Evolutionary conservation across 202 grass and related monocot genomes (phyloP).

Genomic region (Carex arenaria): DNA sequence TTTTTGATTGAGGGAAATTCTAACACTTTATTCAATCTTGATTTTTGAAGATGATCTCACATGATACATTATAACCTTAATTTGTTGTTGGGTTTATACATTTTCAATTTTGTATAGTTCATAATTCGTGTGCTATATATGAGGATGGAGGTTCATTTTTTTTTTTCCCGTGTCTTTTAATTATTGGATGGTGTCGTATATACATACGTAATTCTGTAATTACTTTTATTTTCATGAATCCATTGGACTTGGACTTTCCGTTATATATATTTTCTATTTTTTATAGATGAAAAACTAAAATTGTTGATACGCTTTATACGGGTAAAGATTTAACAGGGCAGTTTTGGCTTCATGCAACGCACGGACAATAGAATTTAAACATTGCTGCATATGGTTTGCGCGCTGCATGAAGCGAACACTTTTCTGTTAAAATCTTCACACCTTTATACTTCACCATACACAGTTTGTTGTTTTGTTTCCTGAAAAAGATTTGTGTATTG

Average conservation of each 20-base stretch:
- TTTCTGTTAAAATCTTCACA: too few species aligned
- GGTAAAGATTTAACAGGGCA: too few species aligned
- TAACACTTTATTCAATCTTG: neutral
- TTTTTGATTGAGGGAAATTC: neutral
- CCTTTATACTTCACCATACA: neutral
- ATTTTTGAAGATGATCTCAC: neutral
- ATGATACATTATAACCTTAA: neutral
- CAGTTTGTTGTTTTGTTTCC: neutral
- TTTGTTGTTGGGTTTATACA: neutral
- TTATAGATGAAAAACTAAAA: neutral
- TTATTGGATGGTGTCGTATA: neutral
- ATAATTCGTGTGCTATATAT: neutral
- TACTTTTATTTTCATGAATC: neutral
- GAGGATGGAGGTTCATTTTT: neutral
- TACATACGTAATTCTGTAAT: neutral
- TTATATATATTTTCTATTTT: neutral
- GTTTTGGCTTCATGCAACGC: too few species aligned
- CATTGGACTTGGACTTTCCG: neutral
- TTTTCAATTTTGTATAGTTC: constrained; percentile 2
- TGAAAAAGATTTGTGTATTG: neutral
- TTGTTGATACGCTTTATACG: neutral
- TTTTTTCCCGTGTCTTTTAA: neutral
- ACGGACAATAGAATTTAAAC: too few species aligned
- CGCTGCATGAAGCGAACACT: too few species aligned
- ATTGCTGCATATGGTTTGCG: too few species aligned